These are phyloP conservation scores for Erodium texanum DNA, from an alignment of 441 rosid genomes.

Conservation along the genomic window DNA sequence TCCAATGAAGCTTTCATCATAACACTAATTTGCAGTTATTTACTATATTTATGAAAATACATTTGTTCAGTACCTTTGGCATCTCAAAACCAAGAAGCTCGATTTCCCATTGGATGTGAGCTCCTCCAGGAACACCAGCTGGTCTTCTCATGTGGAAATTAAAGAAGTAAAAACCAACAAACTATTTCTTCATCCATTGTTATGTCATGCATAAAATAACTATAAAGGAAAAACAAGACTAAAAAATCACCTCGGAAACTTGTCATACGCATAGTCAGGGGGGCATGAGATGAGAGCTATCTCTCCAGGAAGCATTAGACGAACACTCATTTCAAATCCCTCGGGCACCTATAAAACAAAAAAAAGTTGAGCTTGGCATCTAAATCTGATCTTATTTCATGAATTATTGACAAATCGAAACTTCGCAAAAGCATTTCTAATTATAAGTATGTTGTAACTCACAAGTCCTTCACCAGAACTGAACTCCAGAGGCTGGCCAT, in stretches of 20 bases:
- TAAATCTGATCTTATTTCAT: conserved; percentile 6
- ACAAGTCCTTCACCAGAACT: conserved; percentile 95
- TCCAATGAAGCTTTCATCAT: neutral
- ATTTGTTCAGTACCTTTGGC: conserved; percentile 45
- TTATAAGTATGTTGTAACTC: conserved; percentile 21
- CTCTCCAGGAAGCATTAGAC: conserved; percentile 97
- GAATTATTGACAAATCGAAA: neutral
- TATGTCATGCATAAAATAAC: neutral
- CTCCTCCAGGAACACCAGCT: conserved; percentile 77
- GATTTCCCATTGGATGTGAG: conserved; percentile 88
- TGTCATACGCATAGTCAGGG: conserved; percentile 95
- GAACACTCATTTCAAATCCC: conserved; percentile 95
- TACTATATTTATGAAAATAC: conserved; percentile 16
- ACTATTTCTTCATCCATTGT: neutral
- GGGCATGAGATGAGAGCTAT: conserved; percentile 86
- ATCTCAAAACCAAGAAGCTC: conserved; percentile 96
- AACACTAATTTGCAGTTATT: neutral
- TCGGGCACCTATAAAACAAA: conserved; percentile 65
- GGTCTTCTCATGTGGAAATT: conserved; percentile 45
- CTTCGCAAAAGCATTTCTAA: neutral
- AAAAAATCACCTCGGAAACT: conserved; percentile 58
- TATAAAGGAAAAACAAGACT: conserved; percentile 4
- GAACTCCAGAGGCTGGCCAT: conserved; percentile 81
- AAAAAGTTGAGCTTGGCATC: conserved; percentile 7
- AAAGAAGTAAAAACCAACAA: too few relatives aligned